phyloP scores from a whole-genome alignment of 2,329 filamentous ascomycete species.

The Zymoseptoria brevis region DNA sequence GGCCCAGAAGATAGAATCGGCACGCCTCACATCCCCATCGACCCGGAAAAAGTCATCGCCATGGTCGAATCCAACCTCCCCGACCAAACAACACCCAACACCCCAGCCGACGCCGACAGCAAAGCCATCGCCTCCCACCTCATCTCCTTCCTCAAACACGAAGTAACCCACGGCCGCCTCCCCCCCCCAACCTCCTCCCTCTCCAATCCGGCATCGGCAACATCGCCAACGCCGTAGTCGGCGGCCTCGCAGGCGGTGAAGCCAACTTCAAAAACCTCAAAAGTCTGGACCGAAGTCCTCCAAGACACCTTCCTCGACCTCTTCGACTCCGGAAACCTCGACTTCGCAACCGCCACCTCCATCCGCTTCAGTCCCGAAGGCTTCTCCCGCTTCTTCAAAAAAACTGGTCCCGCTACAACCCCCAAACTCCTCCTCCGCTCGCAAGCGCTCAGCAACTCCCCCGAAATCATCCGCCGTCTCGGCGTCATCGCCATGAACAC shows the following conservation, averaged over 20 bases:
- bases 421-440: conserved; percentile 76
- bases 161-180: conserved; percentile 69
- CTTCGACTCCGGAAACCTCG: conserved; percentile 78
- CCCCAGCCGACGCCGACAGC: conserved; percentile 65
- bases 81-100: conserved; percentile 67
- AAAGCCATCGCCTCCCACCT: conserved; percentile 67
- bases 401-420: conserved; percentile 69
- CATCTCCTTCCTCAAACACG: conserved; percentile 80
- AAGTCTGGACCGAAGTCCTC: conserved; percentile 88
- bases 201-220: conserved; percentile 87
- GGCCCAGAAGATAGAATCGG: conserved; percentile 80
- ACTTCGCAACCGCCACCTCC: conserved; percentile 83
- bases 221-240: conserved; percentile 86
- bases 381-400: conserved; percentile 86
- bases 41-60: conserved; percentile 76
- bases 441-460: conserved; percentile 83
- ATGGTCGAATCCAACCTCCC: conserved; percentile 79
- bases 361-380: conserved; percentile 87
- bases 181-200: conserved; percentile 71
- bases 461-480: conserved; percentile 80
- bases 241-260: conserved; percentile 62
- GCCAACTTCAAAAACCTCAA: conserved; percentile 81
- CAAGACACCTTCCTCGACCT: conserved; percentile 91
- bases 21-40: conserved; percentile 70
- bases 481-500: conserved; percentile 95